Evolutionary conservation across 805 yeast genomes (phyloP).

Genomic region (Saturnispora besseyi): DNA sequence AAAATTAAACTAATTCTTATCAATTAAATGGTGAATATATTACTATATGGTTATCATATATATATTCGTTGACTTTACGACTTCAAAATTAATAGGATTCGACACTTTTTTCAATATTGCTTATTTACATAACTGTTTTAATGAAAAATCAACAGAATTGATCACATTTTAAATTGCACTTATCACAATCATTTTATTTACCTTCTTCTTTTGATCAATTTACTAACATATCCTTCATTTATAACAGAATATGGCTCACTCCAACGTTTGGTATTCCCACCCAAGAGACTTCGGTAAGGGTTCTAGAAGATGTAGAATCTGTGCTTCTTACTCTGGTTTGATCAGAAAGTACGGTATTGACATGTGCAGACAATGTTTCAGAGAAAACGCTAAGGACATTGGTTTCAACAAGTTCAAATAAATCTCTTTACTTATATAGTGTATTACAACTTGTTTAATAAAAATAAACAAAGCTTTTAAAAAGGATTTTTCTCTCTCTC

Average conservation of each 20-base stretch:
- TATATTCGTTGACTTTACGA: too few species aligned
- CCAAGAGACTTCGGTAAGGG: conserved; percentile 99
- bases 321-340: conserved; percentile 97
- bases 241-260: conserved; percentile 90
- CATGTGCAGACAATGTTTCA: conserved; percentile 99
- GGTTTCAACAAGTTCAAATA: conserved; percentile 99
- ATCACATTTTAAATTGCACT: neutral
- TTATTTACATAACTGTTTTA: too few species aligned
- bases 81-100: too few species aligned
- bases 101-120: too few species aligned
- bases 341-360: conserved; percentile 99
- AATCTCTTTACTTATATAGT: conserved; percentile 22
- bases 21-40: too few species aligned
- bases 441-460: conserved; percentile 7
- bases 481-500: neutral
- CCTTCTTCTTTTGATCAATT: neutral
- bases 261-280: conserved; percentile 99
- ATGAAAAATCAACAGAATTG: too few species aligned
- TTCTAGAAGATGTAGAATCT: conserved; percentile 99
- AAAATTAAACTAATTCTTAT: too few species aligned
- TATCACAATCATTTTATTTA: neutral
- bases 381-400: conserved; percentile 98
- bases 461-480: conserved; percentile 5
- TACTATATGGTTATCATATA: too few species aligned
- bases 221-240: conserved; percentile 16